Conservation (phyloP, 2,329 filamentous ascomycete species). For the Aspergillus piperis region DNA sequence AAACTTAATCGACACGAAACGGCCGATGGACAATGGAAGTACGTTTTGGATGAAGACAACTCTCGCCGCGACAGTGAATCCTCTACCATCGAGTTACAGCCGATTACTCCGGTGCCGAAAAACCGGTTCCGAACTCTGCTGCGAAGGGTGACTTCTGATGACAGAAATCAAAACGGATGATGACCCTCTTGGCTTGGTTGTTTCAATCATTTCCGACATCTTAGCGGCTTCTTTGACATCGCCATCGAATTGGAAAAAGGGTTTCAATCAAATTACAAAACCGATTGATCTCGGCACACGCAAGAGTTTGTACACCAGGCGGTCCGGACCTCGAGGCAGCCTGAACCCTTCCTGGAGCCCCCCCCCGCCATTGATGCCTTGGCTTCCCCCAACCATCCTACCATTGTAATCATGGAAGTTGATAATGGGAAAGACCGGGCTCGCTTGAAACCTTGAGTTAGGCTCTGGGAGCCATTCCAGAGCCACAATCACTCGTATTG, state of each 20-base stretch:
- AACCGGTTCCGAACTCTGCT: neutral
- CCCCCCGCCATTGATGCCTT: no score
- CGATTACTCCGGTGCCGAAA: neutral
- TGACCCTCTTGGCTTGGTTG: neutral
- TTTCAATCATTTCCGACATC: neutral
- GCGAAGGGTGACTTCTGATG: neutral
- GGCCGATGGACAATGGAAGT: conserved; percentile 5
- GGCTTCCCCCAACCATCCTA: neutral
- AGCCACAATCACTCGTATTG: neutral
- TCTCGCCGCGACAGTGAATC: neutral
- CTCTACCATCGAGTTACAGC: neutral
- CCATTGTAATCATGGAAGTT: neutral
- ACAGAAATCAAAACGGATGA: neutral
- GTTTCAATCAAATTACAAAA: neutral
- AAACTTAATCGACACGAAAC: neutral
- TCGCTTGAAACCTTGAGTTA: neutral
- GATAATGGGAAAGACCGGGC: neutral
- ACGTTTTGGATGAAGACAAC: conserved; percentile 8
- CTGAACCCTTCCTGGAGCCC: no score
- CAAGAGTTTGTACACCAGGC: no score
- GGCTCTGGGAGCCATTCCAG: neutral
- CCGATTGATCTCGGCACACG: no score
- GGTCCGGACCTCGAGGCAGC: no score
- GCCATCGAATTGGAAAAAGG: neutral
- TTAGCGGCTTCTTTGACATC: neutral